phyloP scores from a whole-genome alignment of 2,329 filamentous ascomycete species.

The Septoria linicola region DNA sequence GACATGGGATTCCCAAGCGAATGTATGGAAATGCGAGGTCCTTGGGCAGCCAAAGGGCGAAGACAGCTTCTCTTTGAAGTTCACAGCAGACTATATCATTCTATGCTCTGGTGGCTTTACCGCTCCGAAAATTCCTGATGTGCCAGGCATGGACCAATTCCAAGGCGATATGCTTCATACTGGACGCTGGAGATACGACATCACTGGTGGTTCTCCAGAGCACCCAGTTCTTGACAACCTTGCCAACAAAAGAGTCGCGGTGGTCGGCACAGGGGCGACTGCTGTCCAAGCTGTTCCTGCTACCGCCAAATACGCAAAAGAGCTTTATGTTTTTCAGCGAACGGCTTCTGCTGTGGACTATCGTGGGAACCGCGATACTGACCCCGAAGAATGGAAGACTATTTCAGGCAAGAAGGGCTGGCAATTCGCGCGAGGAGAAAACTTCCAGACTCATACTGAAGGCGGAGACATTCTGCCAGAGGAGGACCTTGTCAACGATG shows the following conservation, averaged over 20 bases:
- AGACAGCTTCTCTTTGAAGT: constrained; percentile 21
- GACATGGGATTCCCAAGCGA: constrained; percentile 41
- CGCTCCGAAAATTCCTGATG: constrained; percentile 48
- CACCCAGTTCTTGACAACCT: constrained; percentile 38
- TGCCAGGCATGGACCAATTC: constrained; percentile 41
- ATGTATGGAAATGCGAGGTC: constrained; percentile 37
- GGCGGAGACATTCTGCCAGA: constrained; percentile 36
- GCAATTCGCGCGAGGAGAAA: constrained; percentile 49
- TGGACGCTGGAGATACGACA: constrained; percentile 45
- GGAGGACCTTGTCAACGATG: constrained; percentile 51
- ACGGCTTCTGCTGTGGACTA: constrained; percentile 41
- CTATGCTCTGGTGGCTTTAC: constrained; percentile 44
- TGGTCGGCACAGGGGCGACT: constrained; percentile 46
- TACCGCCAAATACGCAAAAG: constrained; percentile 39
- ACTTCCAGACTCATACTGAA: constrained; percentile 44
- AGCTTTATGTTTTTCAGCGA: constrained; percentile 46
- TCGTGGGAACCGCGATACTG: constrained; percentile 41
- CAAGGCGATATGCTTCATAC: constrained; percentile 51
- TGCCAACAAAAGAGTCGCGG: constrained; percentile 41
- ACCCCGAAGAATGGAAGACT: constrained; percentile 42
- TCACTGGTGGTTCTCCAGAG: constrained; percentile 41
- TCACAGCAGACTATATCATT: constrained; percentile 43
- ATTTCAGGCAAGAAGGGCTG: constrained; percentile 46
- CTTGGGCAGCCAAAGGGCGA: constrained; percentile 33
- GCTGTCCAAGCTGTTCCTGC: constrained; percentile 44